Conservation (phyloP, 352 stramenopile genomes). For the Pythium biforme region DNA sequence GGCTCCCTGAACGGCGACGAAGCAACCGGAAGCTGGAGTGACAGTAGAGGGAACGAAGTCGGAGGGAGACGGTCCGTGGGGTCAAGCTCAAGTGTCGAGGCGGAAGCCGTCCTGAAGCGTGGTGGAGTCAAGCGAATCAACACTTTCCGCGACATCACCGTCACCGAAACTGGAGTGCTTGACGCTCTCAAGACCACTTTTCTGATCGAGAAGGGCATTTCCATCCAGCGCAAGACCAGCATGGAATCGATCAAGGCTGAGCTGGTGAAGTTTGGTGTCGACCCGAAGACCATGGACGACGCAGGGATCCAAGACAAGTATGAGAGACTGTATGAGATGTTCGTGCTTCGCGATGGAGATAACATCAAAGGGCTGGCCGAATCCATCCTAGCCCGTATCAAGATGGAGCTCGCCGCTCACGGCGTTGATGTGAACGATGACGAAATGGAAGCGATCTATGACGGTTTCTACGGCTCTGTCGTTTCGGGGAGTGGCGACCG, state of each 20-base stretch:
- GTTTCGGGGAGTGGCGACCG: slow-evolving; percentile 47
- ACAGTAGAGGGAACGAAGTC: neutral
- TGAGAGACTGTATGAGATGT: slow-evolving; percentile 52
- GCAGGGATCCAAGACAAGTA: slow-evolving; percentile 42
- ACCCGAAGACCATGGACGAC: slow-evolving; percentile 16
- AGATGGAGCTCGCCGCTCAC: slow-evolving; percentile 53
- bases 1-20: neutral
- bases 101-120: neutral
- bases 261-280: slow-evolving; percentile 59
- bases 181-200: slow-evolving; percentile 60
- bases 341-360: slow-evolving; percentile 69
- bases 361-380: slow-evolving; percentile 57
- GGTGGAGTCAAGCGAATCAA: slow-evolving; percentile 29
- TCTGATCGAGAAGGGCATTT: slow-evolving; percentile 72
- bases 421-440: slow-evolving; percentile 58
- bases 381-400: slow-evolving; percentile 64
- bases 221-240: slow-evolving; percentile 47
- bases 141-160: slow-evolving; percentile 57
- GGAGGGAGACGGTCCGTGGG: neutral
- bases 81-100: neutral
- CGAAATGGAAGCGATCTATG: slow-evolving; percentile 58
- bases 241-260: slow-evolving; percentile 38
- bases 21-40: neutral
- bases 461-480: slow-evolving; percentile 59
- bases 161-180: slow-evolving; percentile 47